Evolutionary conservation across 2,329 filamentous ascomycete species (phyloP).

Genomic region (Emmonsiellopsis sp.): DNA sequence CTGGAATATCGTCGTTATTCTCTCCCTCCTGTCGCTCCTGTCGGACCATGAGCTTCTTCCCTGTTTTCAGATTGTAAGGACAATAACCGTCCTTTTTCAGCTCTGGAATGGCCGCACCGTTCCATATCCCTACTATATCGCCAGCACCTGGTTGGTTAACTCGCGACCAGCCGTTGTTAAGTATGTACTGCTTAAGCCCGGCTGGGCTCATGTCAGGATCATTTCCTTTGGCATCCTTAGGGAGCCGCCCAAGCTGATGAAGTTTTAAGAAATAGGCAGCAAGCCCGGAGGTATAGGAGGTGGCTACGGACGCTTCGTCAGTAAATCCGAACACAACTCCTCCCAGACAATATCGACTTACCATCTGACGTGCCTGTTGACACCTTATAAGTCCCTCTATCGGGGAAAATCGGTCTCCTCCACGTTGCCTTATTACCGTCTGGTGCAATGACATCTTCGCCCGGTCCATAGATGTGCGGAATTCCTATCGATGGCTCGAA

Average conservation of each 20-base stretch:
- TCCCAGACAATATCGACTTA: conserved; percentile 1
- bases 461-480: conserved; percentile 7
- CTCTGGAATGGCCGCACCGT: not conserved
- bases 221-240: conserved; percentile 1
- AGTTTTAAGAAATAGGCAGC: conserved; percentile 9
- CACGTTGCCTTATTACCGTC: conserved; percentile 3
- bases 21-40: not conserved
- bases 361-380: conserved; percentile 3
- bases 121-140: conserved; percentile 4
- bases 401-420: not conserved
- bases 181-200: conserved; percentile 4
- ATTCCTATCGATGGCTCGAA: not conserved
- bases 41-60: not conserved
- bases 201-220: conserved; percentile 8
- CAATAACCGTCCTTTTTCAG: not conserved
- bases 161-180: conserved; percentile 6
- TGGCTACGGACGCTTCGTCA: conserved; percentile 2
- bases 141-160: not conserved
- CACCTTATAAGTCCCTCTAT: not conserved
- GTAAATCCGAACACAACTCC: not conserved
- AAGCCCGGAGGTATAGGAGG: conserved; percentile 6
- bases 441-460: not conserved
- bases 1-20: not conserved
- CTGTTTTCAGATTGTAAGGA: not conserved
- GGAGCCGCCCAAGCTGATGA: conserved; percentile 5